Percentiles rank a stretch among this genome's conserved stretches.
Evolutionary conservation across 2,329 filamentous ascomycete species (phyloP).

Genomic region (Drechslerella coelobrocha): DNA sequence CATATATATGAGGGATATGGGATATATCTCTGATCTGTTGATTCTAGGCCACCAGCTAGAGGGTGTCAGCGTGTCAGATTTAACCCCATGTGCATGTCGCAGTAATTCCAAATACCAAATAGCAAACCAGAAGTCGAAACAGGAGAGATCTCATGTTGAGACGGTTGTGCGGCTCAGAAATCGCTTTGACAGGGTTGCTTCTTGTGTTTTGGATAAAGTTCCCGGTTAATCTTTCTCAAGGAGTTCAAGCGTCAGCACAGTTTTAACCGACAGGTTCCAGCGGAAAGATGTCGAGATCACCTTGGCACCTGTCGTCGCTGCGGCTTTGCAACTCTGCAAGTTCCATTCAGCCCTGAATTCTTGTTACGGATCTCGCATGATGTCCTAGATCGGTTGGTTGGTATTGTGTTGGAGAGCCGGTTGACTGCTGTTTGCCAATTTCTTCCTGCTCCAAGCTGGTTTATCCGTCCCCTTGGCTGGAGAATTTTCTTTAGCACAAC

Average conservation of each 20-base stretch:
- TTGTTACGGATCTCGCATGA: not conserved
- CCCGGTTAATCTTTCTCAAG: constrained; percentile 13
- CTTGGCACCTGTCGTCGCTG: not conserved
- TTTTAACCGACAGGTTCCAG: constrained; percentile 14
- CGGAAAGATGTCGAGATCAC: not conserved
- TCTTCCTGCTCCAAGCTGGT: too few species aligned
- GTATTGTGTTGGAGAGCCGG: not conserved
- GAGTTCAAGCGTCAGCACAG: constrained; percentile 10
- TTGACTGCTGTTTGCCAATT: not conserved
- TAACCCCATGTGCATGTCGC: constrained; percentile 23
- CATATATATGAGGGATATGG: not conserved
- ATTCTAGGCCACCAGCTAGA: constrained; percentile 6
- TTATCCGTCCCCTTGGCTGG: too few species aligned
- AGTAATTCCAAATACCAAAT: constrained; percentile 40
- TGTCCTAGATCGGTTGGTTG: not conserved
- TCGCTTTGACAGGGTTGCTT: constrained; percentile 19
- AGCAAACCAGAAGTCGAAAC: constrained; percentile 22
- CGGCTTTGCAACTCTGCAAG: not conserved
- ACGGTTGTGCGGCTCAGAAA: constrained; percentile 3
- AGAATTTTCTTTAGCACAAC: too few species aligned
- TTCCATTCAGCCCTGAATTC: not conserved
- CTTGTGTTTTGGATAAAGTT: constrained; percentile 18
- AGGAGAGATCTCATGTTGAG: constrained; percentile 23
- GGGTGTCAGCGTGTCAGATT: not conserved
- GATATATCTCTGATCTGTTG: constrained; percentile 14